phyloP scores from a whole-genome alignment of 2,329 filamentous ascomycete genomes.

The Colletotrichum acutatum region DNA sequence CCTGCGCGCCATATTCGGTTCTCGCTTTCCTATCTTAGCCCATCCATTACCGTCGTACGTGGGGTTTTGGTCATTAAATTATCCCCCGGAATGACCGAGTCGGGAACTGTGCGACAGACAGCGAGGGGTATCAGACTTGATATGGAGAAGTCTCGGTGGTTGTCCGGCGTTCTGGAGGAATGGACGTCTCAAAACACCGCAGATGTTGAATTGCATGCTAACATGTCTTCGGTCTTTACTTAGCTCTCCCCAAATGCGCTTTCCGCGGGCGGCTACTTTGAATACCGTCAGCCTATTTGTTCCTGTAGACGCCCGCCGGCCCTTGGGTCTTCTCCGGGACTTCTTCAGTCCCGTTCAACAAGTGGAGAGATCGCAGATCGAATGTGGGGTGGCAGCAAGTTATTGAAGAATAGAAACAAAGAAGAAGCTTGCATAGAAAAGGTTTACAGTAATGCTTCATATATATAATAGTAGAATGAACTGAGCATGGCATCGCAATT shows the following conservation, averaged over 20 bases:
- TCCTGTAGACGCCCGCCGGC: background rate
- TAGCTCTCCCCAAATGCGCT: background rate
- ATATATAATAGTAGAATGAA: no score
- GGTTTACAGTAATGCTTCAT: background rate
- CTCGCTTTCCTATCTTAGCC: background rate
- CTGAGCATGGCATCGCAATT: no score
- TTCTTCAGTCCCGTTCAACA: background rate
- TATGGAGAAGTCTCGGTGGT: conserved; percentile 16
- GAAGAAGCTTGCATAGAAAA: background rate
- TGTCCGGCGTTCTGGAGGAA: conserved; percentile 14
- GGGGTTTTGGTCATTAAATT: conserved; percentile 6
- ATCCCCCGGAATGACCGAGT: conserved; percentile 9
- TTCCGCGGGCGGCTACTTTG: background rate
- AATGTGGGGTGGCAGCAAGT: background rate
- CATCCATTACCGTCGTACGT: background rate
- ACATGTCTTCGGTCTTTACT: background rate
- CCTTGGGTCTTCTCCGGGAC: background rate
- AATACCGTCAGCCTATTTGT: background rate
- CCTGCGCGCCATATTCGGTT: background rate
- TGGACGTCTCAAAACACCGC: background rate
- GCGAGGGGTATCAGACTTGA: background rate
- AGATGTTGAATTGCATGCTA: background rate
- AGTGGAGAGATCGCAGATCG: background rate
- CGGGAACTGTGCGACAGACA: background rate
- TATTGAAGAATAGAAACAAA: background rate